Evolutionary conservation across 2,329 filamentous ascomycete genomes (phyloP).

Genomic region (Sclerotinia subarctica): DNA sequence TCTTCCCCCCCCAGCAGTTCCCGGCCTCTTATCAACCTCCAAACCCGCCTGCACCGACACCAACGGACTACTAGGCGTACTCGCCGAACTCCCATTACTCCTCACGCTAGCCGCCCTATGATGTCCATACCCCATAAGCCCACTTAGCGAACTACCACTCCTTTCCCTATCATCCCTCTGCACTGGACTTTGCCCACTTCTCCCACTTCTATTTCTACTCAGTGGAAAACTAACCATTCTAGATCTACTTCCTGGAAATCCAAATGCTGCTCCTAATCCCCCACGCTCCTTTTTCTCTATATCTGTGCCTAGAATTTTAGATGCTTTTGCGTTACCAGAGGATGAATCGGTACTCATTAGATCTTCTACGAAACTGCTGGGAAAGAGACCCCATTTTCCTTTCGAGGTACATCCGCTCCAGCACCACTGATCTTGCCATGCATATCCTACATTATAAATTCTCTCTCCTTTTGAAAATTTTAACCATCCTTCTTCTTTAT

Average conservation of each 20-base stretch:
- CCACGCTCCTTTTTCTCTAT: conserved; percentile 22
- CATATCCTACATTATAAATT: conserved; percentile 34
- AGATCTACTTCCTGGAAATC: not conserved
- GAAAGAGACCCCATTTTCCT: conserved; percentile 38
- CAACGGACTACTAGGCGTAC: conserved; percentile 13
- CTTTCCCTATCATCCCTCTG: conserved; percentile 1
- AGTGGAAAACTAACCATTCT: conserved; percentile 16
- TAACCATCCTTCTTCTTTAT: conserved; percentile 35
- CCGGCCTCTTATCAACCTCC: conserved; percentile 4
- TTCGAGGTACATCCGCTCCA: conserved; percentile 35
- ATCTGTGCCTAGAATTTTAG: conserved; percentile 4
- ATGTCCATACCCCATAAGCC: conserved; percentile 14
- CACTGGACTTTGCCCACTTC: not conserved
- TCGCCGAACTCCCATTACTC: conserved; percentile 19
- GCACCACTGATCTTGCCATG: conserved; percentile 37
- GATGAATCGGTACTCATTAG: conserved; percentile 19
- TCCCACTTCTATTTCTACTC: conserved; percentile 11
- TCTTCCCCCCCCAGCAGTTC: conserved; percentile 58
- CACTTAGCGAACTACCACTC: conserved; percentile 10
- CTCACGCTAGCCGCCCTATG: conserved; percentile 14
- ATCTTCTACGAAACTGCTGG: conserved; percentile 32
- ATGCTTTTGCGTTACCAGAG: conserved; percentile 5
- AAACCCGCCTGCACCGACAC: not conserved
- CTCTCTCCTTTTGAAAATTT: conserved; percentile 36
- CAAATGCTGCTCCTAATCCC: conserved; percentile 4